Percentiles rank a stretch among this genome's conserved stretches.
These are phyloP conservation scores for Chaetomium globosum DNA, from an alignment of 2,329 filamentous ascomycete species.

Conservation along the genomic window DNA sequence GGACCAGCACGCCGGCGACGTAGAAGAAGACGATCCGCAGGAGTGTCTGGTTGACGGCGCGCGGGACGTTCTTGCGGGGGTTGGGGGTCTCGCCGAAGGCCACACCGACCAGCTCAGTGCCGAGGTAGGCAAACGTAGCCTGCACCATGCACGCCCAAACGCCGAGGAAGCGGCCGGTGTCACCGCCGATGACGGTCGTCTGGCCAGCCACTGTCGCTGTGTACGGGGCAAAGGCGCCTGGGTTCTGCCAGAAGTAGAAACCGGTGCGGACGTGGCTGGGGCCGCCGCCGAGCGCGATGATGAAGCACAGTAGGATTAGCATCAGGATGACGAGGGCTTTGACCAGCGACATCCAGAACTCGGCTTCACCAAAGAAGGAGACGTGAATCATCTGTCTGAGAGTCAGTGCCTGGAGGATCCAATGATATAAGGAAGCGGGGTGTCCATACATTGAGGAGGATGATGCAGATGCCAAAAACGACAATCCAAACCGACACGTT, in stretches of 20 bases:
- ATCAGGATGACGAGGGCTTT: conserved; percentile 51
- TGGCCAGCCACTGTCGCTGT: conserved; percentile 28
- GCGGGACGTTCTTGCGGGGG: conserved; percentile 66
- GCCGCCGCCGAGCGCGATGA: conserved; percentile 47
- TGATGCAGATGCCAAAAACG: conserved; percentile 42
- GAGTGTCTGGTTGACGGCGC: conserved; percentile 69
- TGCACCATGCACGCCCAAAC: conserved; percentile 46
- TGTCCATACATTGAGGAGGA: conserved; percentile 42
- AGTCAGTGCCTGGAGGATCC: background rate
- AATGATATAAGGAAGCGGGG: background rate
- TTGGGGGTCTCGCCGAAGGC: conserved; percentile 71
- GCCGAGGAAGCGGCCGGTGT: conserved; percentile 46
- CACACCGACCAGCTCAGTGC: conserved; percentile 67
- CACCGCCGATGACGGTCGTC: conserved; percentile 36
- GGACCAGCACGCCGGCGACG: conserved; percentile 63
- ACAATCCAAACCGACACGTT: conserved; percentile 47
- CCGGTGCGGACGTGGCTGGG: conserved; percentile 45
- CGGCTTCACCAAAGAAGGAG: conserved; percentile 50
- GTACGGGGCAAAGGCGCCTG: conserved; percentile 48
- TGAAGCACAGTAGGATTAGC: conserved; percentile 45
- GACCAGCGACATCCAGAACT: conserved; percentile 52
- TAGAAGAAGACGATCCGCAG: conserved; percentile 72
- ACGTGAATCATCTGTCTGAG: conserved; percentile 43
- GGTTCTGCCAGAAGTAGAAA: conserved; percentile 50
- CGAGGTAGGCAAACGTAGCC: conserved; percentile 47